phyloP scores from a whole-genome alignment of 306 rosid species.

The Cicer yamashitae region DNA sequence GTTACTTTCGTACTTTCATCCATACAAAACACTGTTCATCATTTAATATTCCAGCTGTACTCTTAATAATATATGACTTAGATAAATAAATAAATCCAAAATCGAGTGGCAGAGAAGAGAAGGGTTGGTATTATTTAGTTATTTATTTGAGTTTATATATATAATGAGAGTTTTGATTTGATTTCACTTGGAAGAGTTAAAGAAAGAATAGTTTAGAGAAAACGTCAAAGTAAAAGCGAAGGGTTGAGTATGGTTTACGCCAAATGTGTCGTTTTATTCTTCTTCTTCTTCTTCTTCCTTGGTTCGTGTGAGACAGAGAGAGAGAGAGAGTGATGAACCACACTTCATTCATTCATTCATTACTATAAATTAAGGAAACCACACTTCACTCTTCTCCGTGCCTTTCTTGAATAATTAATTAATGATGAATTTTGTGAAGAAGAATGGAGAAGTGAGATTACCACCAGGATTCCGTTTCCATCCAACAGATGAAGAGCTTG shows the following conservation, averaged over 20 bases:
- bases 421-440: constrained; percentile 58
- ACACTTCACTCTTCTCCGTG: constrained; percentile 47
- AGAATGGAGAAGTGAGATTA: constrained; percentile 76
- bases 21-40: too few species aligned
- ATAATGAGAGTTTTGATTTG: too few species aligned
- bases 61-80: too few species aligned
- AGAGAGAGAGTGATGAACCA: too few species aligned
- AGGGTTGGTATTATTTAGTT: too few species aligned
- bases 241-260: constrained; percentile 90
- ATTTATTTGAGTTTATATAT: too few species aligned
- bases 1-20: too few species aligned
- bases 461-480: constrained; percentile 98
- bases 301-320: constrained; percentile 34
- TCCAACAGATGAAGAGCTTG: constrained; percentile 94
- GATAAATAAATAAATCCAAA: too few species aligned
- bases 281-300: constrained; percentile 23
- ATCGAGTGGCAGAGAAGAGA: too few species aligned
- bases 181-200: too few species aligned
- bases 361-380: constrained; percentile 83
- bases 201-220: neutral
- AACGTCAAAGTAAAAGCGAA: constrained; percentile 54
- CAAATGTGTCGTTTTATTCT: constrained; percentile 70
- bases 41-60: too few species aligned
- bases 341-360: constrained; percentile 39
- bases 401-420: neutral